phyloP scores from a whole-genome alignment of 495 filamentous ascomycete species.

The Haplographium delicatum region DNA sequence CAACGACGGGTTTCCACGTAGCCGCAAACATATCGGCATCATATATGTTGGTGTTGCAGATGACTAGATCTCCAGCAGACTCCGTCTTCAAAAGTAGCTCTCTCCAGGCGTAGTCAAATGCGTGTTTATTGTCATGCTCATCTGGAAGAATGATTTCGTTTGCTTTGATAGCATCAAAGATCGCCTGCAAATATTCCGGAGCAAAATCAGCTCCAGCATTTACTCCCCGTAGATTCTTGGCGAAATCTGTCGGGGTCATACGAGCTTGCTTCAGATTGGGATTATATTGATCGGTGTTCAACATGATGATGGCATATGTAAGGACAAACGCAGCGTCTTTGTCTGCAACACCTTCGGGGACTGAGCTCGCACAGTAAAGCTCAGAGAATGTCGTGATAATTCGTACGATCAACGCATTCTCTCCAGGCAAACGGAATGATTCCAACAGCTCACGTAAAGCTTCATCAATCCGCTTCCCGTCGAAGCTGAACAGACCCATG shows the following conservation, averaged over 20 bases:
- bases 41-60: conserved; percentile 90
- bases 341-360: conserved; percentile 72
- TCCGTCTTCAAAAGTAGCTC: conserved; percentile 85
- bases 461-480: conserved; percentile 80
- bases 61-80: conserved; percentile 61
- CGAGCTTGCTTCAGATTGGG: conserved; percentile 81
- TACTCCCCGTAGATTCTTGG: conserved; percentile 81
- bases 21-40: conserved; percentile 97
- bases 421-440: conserved; percentile 91
- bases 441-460: conserved; percentile 81
- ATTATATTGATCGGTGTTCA: conserved; percentile 93
- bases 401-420: conserved; percentile 86
- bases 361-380: conserved; percentile 71
- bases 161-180: conserved; percentile 85
- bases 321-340: conserved; percentile 88
- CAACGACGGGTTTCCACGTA: conserved; percentile 91
- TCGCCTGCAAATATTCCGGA: conserved; percentile 76
- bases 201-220: conserved; percentile 83
- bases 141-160: conserved; percentile 96
- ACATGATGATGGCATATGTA: conserved; percentile 93
- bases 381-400: conserved; percentile 84
- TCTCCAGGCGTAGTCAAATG: conserved; percentile 96
- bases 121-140: conserved; percentile 92
- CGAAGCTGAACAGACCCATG: conserved; percentile 80
- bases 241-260: conserved; percentile 78